A percentile compares a stretch with the other conserved stretches of the same genome.
phyloP scores from a whole-genome alignment of 495 filamentous ascomycete genomes.

The Penicillium simplicissimum region DNA sequence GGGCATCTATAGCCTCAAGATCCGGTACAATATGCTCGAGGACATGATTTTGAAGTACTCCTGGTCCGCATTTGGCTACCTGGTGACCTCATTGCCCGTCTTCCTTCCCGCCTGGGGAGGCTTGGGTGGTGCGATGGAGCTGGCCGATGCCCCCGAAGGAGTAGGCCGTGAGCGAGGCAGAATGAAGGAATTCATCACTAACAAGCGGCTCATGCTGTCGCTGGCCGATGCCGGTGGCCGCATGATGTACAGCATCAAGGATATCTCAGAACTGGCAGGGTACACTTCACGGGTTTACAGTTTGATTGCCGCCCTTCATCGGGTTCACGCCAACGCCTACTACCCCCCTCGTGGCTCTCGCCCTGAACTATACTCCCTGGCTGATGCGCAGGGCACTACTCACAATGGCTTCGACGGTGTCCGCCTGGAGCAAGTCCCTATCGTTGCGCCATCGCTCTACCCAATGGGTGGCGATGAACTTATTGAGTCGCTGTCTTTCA shows the following conservation, averaged over 20 bases:
- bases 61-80: slow-evolving; percentile 96
- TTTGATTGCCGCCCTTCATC: slow-evolving; percentile 89
- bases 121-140: slow-evolving; percentile 67
- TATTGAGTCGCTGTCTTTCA: slow-evolving; percentile 82
- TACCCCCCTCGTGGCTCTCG: slow-evolving; percentile 63
- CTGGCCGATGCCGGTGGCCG: slow-evolving; percentile 93
- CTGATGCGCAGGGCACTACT: slow-evolving; percentile 87
- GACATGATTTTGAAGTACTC: slow-evolving; percentile 98
- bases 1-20: slow-evolving; percentile 91
- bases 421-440: slow-evolving; percentile 87
- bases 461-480: slow-evolving; percentile 88
- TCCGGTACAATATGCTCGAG: slow-evolving; percentile 97
- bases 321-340: slow-evolving; percentile 89
- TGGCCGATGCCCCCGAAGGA: slow-evolving; percentile 43
- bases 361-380: slow-evolving; percentile 81
- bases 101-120: slow-evolving; percentile 97
- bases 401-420: slow-evolving; percentile 95
- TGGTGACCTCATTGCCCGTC: slow-evolving; percentile 87
- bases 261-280: slow-evolving; percentile 88
- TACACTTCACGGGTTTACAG: slow-evolving; percentile 97
- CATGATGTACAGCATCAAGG: slow-evolving; percentile 99
- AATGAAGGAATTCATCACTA: slow-evolving; percentile 99
- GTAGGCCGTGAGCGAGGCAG: slow-evolving; percentile 71
- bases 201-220: slow-evolving; percentile 97
- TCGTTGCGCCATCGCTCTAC: slow-evolving; percentile 78